phyloP scores from a whole-genome alignment of 2,329 filamentous ascomycete genomes.

The Xylaria sp. region DNA sequence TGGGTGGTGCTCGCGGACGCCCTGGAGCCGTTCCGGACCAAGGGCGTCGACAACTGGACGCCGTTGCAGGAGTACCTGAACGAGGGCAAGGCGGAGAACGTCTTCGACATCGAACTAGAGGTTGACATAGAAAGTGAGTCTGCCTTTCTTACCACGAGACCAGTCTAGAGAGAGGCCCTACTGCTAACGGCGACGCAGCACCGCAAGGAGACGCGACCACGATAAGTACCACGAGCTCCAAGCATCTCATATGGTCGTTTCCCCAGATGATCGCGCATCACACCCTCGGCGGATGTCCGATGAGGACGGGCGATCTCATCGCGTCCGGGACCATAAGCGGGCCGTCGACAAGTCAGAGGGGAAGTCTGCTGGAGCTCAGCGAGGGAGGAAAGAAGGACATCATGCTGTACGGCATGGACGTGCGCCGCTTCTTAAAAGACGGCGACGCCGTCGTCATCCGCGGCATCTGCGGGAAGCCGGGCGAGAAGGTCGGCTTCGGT shows the following conservation, averaged over 20 bases:
- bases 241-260: constrained; percentile 78
- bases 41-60: constrained; percentile 38
- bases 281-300: constrained; percentile 72
- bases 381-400: constrained; percentile 49
- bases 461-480: constrained; percentile 40
- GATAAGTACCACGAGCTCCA: constrained; percentile 63
- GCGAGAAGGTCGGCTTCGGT: constrained; percentile 48
- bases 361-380: constrained; percentile 50
- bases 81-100: constrained; percentile 59
- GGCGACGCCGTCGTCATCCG: constrained; percentile 48
- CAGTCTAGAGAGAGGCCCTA: not conserved
- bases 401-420: constrained; percentile 43
- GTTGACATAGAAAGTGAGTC: constrained; percentile 63
- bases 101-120: constrained; percentile 71
- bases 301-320: constrained; percentile 74
- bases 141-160: not conserved
- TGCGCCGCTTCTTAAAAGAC: constrained; percentile 48
- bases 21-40: constrained; percentile 58
- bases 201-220: constrained; percentile 55
- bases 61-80: constrained; percentile 52
- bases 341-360: constrained; percentile 41
- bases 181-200: constrained; percentile 35
- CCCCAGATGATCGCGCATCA: constrained; percentile 83
- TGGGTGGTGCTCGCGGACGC: constrained; percentile 81
- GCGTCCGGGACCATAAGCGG: constrained; percentile 76